Base-by-base conservation (phyloP, 2,329 filamentous ascomycete species). In the Hypoxylon sp. region DNA sequence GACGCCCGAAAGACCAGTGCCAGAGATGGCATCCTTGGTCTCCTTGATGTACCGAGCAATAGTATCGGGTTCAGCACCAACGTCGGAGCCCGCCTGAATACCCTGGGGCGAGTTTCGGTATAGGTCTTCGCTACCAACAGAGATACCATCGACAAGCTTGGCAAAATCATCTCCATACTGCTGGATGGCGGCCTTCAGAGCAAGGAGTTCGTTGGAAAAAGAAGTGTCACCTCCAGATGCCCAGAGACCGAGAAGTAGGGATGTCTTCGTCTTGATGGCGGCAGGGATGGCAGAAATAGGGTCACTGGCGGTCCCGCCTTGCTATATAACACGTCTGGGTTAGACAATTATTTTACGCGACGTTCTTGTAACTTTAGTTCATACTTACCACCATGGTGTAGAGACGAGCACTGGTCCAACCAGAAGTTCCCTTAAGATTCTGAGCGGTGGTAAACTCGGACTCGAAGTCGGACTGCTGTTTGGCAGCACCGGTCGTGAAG, bases 181-280 rank as follows among this genome's bases (percentile, higher is more conserved):
- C 51, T 79, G 70, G 70, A 94, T 90, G 70, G 93, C 91, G 45
- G 83, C 80, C 77, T 87, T 86, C 51, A 97, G 84, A 12, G 93
- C 93, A 2, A 83, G 77, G 50, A 97, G 81, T 81, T 97, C 93
- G 76, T 93, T 91, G 77, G 85, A 80, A 78, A 96, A 89, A 21
- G 77, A 78, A 4, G 79, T 82, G 58, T 86, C 81, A 52, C 89
- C 90, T 41, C 84, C 91, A 0, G 92, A 95, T 8, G 88, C 88
- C 94, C 94, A 97, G 53, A 97, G 82, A 71, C 93, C 93, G 11
- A 97, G 87, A 9, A 97, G 86, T 25, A 97, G 85, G 45, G 85
- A 85, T 1, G 92, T 96, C 73, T 93, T 86, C 74, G 92, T 92
- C 71, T 85, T 86, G 79, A 97, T 93, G 73, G 93, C 94, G 45